Percentiles rank a stretch among this genome's conserved stretches.
phyloP scores from a whole-genome alignment of 177 flowering plant species.

The Tripterygium wilfordii region DNA sequence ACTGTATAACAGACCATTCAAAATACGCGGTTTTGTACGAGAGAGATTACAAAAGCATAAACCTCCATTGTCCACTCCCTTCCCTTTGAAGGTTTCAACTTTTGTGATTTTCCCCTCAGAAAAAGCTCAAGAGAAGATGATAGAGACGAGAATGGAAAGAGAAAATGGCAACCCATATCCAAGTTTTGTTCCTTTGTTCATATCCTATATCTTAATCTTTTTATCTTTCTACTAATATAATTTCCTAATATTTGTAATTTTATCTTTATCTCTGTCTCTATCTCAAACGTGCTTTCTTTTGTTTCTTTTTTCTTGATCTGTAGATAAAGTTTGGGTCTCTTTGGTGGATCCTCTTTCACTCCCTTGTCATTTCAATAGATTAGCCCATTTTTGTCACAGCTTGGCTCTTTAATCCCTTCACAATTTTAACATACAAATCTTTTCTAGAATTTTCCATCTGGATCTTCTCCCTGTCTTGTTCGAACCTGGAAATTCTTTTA shows the following conservation, averaged over 20 bases:
- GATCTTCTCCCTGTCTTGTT: no score
- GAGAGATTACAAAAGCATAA: no score
- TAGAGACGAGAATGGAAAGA: background rate
- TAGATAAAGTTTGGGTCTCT: no score
- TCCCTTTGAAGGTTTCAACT: constrained; percentile 12
- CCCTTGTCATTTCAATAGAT: no score
- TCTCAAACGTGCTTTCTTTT: no score
- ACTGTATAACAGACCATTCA: background rate
- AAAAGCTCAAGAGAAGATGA: background rate
- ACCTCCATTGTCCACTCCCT: background rate
- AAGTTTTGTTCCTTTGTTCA: background rate
- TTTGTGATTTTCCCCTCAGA: background rate
- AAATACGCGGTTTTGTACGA: constrained; percentile 7
- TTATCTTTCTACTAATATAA: background rate
- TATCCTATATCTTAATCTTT: background rate
- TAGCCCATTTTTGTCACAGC: no score
- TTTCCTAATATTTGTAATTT: background rate
- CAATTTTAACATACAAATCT: no score
- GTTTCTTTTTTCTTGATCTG: no score
- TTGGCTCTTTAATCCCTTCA: no score
- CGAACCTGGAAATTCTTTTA: no score
- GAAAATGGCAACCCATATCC: background rate
- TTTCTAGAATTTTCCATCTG: no score
- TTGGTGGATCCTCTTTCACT: no score
- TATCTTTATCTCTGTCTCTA: background rate